Percentiles rank a stretch among this genome's conserved stretches.
Evolutionary conservation across 2,329 filamentous ascomycete genomes (phyloP).

Genomic region (Moelleriella libera): DNA sequence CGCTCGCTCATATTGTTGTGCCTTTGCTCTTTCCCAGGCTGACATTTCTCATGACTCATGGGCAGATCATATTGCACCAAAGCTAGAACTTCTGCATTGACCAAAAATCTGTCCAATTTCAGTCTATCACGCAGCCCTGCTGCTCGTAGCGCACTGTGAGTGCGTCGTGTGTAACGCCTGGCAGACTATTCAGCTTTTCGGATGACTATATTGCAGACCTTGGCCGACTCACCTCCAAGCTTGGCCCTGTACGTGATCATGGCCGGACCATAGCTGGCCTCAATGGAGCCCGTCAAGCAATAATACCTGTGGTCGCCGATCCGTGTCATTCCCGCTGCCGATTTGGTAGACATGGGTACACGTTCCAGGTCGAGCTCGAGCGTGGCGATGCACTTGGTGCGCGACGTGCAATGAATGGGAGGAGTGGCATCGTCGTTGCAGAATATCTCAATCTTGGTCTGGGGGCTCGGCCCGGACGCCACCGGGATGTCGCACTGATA

Average conservation of each 20-base stretch:
- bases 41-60: too few relatives aligned
- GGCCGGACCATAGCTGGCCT: constrained; percentile 22
- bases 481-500: constrained; percentile 24
- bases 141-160: constrained; percentile 20
- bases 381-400: constrained; percentile 17
- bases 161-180: constrained; percentile 22
- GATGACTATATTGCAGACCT: background rate
- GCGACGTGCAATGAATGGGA: constrained; percentile 15
- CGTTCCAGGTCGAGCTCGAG: constrained; percentile 20
- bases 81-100: background rate
- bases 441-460: constrained; percentile 24
- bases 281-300: constrained; percentile 20
- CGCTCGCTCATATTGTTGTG: too few relatives aligned
- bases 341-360: constrained; percentile 17
- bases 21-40: too few relatives aligned
- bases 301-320: constrained; percentile 23
- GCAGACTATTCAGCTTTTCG: background rate
- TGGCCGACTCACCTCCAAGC: constrained; percentile 17
- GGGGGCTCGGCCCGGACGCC: constrained; percentile 16
- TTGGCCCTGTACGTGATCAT: constrained; percentile 22
- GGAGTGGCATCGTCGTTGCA: constrained; percentile 16
- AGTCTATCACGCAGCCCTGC: background rate
- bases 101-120: background rate
- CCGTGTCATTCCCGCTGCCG: constrained; percentile 14
- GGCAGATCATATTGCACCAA: background rate